Base-by-base conservation (phyloP, 768 basidiomycete species). In the Hypholoma fasciculare region DNA sequence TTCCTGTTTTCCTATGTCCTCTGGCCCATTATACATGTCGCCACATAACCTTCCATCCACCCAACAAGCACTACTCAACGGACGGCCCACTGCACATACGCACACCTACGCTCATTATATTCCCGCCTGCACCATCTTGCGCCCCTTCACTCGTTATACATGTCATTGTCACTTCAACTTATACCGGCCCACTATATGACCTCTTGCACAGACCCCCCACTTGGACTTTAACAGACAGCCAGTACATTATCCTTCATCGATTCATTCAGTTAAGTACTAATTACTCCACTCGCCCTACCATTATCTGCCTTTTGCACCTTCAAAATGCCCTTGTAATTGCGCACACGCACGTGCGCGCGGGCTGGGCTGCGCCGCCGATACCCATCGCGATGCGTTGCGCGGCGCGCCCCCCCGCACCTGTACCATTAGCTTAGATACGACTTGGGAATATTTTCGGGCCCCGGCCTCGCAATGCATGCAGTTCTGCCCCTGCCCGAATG, bases 201-300 rank as follows among this genome's bases (percentile, higher is more conserved):
- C 20, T 12, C 46, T 23, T 17, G 23, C 44, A 17, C 16, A 19
- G 17, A 46, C 23, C 42, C 42, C 19, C 30, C 43, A 26, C 30
- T 54, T 43, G 54, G 54, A 54, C 54, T 44, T 54, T 47, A 16
- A 52, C 39, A 51, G 50, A 52, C 39, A 51, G 50, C 42, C 23
- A 27, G 23, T 47, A 54, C 34, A 46, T 47, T 47, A 46, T 47
- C 23, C 36, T 54, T 42, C 17, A 14, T 17, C 40, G 40, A 42
- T 42, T 42, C 40, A 34, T 34, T 17, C 40, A 17, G 40, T 8
- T 34, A 34, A 42, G 40, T 42, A 42, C 11, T 42, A 42, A 42
- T 42, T 42, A 9, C 30, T 1, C 30, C 30, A 9, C 30, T 34
- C 30, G 9, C 30, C 9, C 30, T 34, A 42, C 17, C 40, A 42